Percentiles rank a stretch among this genome's conserved stretches.
Evolutionary conservation across 495 filamentous ascomycete genomes (phyloP).

Genomic region (Letharia lupina): DNA sequence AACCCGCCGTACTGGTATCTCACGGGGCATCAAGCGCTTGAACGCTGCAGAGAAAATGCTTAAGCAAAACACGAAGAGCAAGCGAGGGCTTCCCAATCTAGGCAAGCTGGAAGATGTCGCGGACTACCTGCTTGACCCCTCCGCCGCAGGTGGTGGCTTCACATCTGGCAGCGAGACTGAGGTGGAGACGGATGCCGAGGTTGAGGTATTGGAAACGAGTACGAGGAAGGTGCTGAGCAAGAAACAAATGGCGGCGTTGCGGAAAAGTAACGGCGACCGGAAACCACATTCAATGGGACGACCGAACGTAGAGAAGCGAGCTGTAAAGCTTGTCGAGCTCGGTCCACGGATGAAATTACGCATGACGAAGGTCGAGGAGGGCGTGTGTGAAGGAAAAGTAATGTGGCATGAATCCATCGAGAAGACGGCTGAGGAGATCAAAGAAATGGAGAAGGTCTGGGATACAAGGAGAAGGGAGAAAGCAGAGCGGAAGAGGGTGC

Average conservation of each 20-base stretch:
- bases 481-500: conserved; percentile 69
- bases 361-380: conserved; percentile 94
- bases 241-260: conserved; percentile 47
- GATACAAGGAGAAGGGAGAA: conserved; percentile 80
- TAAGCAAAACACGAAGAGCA: conserved; percentile 49
- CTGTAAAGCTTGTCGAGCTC: conserved; percentile 83
- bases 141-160: conserved; percentile 72
- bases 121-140: conserved; percentile 82
- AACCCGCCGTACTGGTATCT: conserved; percentile 75
- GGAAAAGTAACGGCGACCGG: conserved; percentile 34
- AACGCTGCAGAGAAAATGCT: conserved; percentile 75
- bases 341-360: conserved; percentile 84
- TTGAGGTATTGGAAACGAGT: conserved; percentile 73
- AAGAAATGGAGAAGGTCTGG: conserved; percentile 72
- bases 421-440: conserved; percentile 71
- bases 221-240: conserved; percentile 64
- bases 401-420: conserved; percentile 95
- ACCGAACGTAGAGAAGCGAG: conserved; percentile 62
- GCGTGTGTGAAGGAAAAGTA: conserved; percentile 78
- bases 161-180: conserved; percentile 89
- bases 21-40: conserved; percentile 70
- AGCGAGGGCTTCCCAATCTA: conserved; percentile 69
- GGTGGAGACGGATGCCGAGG: conserved; percentile 87
- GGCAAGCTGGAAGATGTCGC: conserved; percentile 87
- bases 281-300: conserved; percentile 29